These are phyloP conservation scores for Setaria italica DNA, from an alignment of 202 grass and related monocot species.

Conservation along the genomic window DNA sequence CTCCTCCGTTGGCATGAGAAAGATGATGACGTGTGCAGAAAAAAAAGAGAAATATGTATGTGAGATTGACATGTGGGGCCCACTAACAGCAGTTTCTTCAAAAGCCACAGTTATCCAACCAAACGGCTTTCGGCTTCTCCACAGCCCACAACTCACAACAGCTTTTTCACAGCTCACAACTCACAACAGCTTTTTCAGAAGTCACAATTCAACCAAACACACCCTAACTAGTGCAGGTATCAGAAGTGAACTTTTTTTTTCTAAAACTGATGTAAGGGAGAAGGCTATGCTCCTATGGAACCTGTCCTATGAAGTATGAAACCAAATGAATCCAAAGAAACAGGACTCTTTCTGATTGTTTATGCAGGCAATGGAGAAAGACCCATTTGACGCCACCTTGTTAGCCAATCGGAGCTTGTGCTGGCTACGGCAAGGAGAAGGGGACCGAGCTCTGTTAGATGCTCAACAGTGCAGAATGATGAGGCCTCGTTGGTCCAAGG, in stretches of 20 bases:
- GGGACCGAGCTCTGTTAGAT: slow-evolving; percentile 41
- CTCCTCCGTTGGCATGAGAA: too few relatives aligned
- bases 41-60: too few relatives aligned
- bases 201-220: too few relatives aligned
- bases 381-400: slow-evolving; percentile 43
- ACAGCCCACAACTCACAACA: too few relatives aligned
- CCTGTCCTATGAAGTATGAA: too few relatives aligned
- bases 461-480: slow-evolving; percentile 37
- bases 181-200: too few relatives aligned
- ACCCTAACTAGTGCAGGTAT: neutral
- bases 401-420: slow-evolving; percentile 60
- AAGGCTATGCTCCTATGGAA: neutral
- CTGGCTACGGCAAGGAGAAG: slow-evolving; percentile 46
- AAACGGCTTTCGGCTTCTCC: too few relatives aligned
- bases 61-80: too few relatives aligned
- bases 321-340: neutral
- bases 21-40: too few relatives aligned
- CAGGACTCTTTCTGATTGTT: slow-evolving; percentile 9
- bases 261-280: neutral
- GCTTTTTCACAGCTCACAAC: too few relatives aligned
- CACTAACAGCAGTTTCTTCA: too few relatives aligned
- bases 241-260: neutral
- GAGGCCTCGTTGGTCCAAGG: slow-evolving; percentile 22
- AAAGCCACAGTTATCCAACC: too few relatives aligned
- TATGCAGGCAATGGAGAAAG: slow-evolving; percentile 43